phyloP scores from a whole-genome alignment of 257 asterid genomes.

The Apocynum venetum region DNA sequence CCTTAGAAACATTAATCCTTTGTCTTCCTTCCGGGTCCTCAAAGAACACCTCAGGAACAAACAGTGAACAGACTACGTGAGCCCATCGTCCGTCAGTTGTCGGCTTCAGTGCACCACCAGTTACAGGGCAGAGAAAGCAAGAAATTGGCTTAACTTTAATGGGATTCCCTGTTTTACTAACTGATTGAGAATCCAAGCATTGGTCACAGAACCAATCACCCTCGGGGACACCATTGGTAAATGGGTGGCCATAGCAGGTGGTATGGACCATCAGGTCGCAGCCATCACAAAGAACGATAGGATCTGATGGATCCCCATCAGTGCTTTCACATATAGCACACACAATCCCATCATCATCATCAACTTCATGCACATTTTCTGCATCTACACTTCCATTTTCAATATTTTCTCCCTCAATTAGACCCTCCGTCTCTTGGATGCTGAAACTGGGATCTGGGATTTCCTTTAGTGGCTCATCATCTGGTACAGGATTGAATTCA shows the following conservation, averaged over 20 bases:
- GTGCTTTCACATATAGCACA: constrained; percentile 77
- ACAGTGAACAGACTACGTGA: constrained; percentile 66
- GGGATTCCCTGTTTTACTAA: no score
- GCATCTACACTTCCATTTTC: not conserved
- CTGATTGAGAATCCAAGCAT: constrained; percentile 38
- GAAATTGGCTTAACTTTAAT: constrained; percentile 9
- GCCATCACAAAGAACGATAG: constrained; percentile 86
- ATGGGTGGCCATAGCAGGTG: constrained; percentile 73
- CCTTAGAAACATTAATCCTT: constrained; percentile 57
- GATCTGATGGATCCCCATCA: constrained; percentile 80
- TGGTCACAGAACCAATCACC: constrained; percentile 87
- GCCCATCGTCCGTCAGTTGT: constrained; percentile 79
- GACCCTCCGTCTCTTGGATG: no score
- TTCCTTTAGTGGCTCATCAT: not conserved
- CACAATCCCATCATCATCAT: constrained; percentile 60
- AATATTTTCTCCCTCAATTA: not conserved
- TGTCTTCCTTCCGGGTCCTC: constrained; percentile 50
- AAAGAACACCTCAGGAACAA: constrained; percentile 86
- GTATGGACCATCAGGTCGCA: constrained; percentile 89
- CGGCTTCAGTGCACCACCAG: constrained; percentile 71
- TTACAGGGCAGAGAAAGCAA: constrained; percentile 68
- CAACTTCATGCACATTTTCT: constrained; percentile 10
- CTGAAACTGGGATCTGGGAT: not conserved
- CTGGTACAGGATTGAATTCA: constrained; percentile 12
- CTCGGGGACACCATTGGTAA: constrained; percentile 57